Percentiles rank a stretch among this genome's conserved stretches.
Evolutionary conservation across 2,329 filamentous ascomycete species (phyloP).

Genomic region (Monosporascus ibericus): DNA sequence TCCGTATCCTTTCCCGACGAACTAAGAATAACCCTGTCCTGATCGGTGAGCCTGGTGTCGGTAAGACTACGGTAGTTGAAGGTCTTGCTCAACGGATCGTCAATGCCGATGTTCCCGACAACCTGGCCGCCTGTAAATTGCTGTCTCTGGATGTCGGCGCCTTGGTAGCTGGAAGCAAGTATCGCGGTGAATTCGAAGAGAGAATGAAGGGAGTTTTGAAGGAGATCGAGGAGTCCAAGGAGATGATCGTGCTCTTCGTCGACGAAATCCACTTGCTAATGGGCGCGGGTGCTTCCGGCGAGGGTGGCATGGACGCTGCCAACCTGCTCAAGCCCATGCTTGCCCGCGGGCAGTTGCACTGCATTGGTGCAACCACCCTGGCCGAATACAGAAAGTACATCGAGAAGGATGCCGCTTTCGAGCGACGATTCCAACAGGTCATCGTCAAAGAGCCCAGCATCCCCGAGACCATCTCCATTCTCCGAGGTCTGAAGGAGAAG

Average conservation of each 20-base stretch:
- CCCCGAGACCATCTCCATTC: constrained; percentile 87
- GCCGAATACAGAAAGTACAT: constrained; percentile 98
- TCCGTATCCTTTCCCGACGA: constrained; percentile 84
- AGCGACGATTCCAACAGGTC: constrained; percentile 97
- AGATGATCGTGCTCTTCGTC: constrained; percentile 96
- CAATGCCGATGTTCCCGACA: constrained; percentile 93
- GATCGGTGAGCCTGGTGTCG: constrained; percentile 96
- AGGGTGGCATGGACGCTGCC: constrained; percentile 97
- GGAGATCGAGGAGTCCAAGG: constrained; percentile 89
- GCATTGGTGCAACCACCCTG: constrained; percentile 93
- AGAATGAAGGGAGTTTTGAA: constrained; percentile 98
- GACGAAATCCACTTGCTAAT: constrained; percentile 98
- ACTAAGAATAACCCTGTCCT: constrained; percentile 99
- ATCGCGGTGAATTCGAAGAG: constrained; percentile 97
- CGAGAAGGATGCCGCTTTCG: constrained; percentile 96
- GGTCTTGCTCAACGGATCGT: constrained; percentile 92
- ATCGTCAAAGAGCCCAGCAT: constrained; percentile 91
- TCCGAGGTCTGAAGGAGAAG: constrained; percentile 96
- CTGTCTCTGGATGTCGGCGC: constrained; percentile 94
- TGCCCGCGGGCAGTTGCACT: constrained; percentile 91
- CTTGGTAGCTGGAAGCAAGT: constrained; percentile 95
- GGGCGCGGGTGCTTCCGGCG: constrained; percentile 89
- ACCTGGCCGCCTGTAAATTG: constrained; percentile 86
- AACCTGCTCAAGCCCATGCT: constrained; percentile 98
- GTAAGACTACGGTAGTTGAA: constrained; percentile 97